Conservation (phyloP, 2,329 filamentous ascomycete species). For the Pyrenophora teres region DNA sequence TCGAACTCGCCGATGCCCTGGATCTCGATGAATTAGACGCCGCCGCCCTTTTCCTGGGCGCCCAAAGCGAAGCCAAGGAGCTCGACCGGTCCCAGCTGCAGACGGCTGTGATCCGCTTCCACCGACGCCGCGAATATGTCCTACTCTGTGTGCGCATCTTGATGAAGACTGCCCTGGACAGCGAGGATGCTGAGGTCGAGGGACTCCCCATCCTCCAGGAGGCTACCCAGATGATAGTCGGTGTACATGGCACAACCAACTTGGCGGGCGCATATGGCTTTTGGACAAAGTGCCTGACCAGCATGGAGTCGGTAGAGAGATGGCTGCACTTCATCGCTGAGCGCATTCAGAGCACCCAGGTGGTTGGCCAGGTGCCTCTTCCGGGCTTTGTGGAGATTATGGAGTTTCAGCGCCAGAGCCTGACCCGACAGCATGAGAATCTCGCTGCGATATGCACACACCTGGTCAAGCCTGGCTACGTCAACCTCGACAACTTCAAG, state of each 20-base stretch:
- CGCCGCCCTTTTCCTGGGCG: slow-evolving; percentile 74
- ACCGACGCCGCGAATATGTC: slow-evolving; percentile 80
- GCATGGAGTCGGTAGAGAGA: slow-evolving; percentile 75
- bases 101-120: slow-evolving; percentile 83
- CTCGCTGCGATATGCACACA: slow-evolving; percentile 79
- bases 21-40: slow-evolving; percentile 89
- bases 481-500: slow-evolving; percentile 72
- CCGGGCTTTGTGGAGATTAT: slow-evolving; percentile 76
- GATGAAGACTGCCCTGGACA: slow-evolving; percentile 67
- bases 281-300: slow-evolving; percentile 73
- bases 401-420: slow-evolving; percentile 77
- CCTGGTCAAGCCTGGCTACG: slow-evolving; percentile 76
- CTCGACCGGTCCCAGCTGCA: slow-evolving; percentile 76
- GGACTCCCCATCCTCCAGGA: slow-evolving; percentile 28
- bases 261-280: slow-evolving; percentile 64
- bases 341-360: slow-evolving; percentile 72
- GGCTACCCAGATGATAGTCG: slow-evolving; percentile 50
- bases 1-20: slow-evolving; percentile 84
- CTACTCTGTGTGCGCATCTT: slow-evolving; percentile 84
- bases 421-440: slow-evolving; percentile 88
- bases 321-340: slow-evolving; percentile 79
- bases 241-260: slow-evolving; percentile 61
- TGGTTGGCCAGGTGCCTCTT: slow-evolving; percentile 69
- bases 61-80: slow-evolving; percentile 69
- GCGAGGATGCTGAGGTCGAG: slow-evolving; percentile 31